phyloP scores from a whole-genome alignment of 345 rosid genomes.

The Citrus cavaleriei region DNA sequence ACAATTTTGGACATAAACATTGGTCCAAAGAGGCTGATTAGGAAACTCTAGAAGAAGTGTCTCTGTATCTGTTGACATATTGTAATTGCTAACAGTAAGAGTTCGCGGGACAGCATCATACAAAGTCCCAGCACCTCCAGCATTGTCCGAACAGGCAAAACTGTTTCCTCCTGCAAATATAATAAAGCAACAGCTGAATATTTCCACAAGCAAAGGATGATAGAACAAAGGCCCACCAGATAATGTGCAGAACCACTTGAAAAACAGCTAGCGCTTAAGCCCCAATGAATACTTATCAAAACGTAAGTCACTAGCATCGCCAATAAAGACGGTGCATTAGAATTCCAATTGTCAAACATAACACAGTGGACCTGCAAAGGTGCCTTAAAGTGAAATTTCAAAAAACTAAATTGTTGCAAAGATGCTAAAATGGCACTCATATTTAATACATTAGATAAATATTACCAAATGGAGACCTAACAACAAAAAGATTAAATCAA shows the following conservation, averaged over 20 bases:
- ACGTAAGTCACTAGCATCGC: neutral
- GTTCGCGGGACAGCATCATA: constrained; percentile 96
- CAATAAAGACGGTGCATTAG: neutral
- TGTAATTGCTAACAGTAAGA: constrained; percentile 83
- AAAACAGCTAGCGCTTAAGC: neutral
- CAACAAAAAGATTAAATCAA: neutral
- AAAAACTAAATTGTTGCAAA: neutral
- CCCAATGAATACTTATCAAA: neutral
- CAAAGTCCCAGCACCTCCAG: constrained; percentile 97
- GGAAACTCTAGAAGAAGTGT: constrained; percentile 96
- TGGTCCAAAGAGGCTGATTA: constrained; percentile 90
- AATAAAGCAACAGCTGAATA: neutral
- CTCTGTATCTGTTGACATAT: constrained; percentile 81
- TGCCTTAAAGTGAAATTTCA: neutral
- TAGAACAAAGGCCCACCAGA: neutral
- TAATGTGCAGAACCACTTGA: neutral
- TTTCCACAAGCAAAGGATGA: neutral
- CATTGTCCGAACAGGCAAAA: constrained; percentile 72
- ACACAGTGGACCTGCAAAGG: neutral
- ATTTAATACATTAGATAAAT: neutral
- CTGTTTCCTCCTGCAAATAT: constrained; percentile 77
- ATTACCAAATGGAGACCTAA: neutral
- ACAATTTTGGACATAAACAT: constrained; percentile 75
- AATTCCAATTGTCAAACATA: neutral
- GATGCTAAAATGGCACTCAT: neutral